phyloP scores from a whole-genome alignment of 2,329 filamentous ascomycete species.

The Pleomassaria siparia region DNA sequence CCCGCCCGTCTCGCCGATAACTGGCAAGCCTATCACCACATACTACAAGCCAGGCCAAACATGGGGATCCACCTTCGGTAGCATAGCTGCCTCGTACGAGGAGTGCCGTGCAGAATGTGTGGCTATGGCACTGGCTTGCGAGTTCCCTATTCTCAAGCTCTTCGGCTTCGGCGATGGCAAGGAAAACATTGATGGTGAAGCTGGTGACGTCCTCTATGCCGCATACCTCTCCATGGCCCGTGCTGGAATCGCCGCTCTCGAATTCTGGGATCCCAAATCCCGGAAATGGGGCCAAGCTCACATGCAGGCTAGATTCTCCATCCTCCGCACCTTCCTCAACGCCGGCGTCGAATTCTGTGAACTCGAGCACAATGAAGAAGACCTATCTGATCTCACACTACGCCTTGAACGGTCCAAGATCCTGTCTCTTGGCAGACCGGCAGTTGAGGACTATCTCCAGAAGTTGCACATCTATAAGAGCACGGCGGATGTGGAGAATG shows the following conservation, averaged over 20 bases:
- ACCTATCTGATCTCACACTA: constrained; percentile 80
- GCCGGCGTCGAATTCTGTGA: constrained; percentile 87
- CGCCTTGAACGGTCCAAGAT: constrained; percentile 85
- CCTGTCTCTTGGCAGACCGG: constrained; percentile 75
- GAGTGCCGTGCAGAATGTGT: constrained; percentile 94
- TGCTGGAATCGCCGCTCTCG: constrained; percentile 82
- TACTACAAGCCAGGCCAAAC: constrained; percentile 97
- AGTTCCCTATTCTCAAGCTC: constrained; percentile 84
- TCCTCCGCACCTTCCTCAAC: constrained; percentile 79
- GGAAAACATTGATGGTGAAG: constrained; percentile 70
- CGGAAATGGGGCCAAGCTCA: constrained; percentile 88
- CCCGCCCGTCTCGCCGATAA: constrained; percentile 79
- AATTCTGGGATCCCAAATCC: constrained; percentile 92
- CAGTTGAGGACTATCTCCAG: constrained; percentile 84
- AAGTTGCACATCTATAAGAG: constrained; percentile 92
- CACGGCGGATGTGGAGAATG: constrained; percentile 78
- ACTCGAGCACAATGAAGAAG: constrained; percentile 71
- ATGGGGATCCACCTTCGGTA: constrained; percentile 89
- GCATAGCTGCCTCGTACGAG: constrained; percentile 85
- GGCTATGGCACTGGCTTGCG: constrained; percentile 86
- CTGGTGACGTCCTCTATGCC: constrained; percentile 84
- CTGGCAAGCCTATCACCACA: constrained; percentile 72
- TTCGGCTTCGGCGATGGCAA: constrained; percentile 86
- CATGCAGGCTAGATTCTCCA: constrained; percentile 88
- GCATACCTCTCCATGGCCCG: constrained; percentile 93